These are phyloP conservation scores for Leucocoprinus sp. DNA, from an alignment of 768 basidiomycete genomes.

Conservation along the genomic window DNA sequence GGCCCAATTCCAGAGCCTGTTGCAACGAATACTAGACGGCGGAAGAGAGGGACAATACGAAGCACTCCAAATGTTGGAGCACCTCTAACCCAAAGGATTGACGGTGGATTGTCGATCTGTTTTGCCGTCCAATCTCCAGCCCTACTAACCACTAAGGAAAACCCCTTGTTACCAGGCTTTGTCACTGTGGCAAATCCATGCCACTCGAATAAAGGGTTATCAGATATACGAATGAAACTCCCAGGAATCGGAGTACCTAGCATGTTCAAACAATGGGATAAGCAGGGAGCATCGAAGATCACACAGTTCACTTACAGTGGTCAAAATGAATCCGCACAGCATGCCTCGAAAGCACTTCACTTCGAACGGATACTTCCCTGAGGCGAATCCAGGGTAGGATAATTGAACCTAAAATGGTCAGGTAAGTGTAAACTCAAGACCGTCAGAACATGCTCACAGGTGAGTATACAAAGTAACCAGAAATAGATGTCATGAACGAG, in stretches of 20 bases:
- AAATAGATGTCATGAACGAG: slow-evolving; percentile 39
- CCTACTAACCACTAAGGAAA: slow-evolving; percentile 46
- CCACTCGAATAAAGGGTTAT: slow-evolving; percentile 47
- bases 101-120: slow-evolving; percentile 45
- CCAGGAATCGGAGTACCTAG: slow-evolving; percentile 38
- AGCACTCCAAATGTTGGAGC: slow-evolving; percentile 48
- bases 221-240: slow-evolving; percentile 37
- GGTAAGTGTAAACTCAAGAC: background rate
- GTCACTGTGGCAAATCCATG: slow-evolving; percentile 50
- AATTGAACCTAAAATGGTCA: slow-evolving; percentile 30
- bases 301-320: slow-evolving; percentile 32
- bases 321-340: slow-evolving; percentile 53
- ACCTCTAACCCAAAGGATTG: slow-evolving; percentile 49
- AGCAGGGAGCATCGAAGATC: background rate
- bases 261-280: background rate
- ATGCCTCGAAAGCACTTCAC: slow-evolving; percentile 46
- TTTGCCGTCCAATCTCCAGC: slow-evolving; percentile 56
- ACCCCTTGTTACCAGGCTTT: slow-evolving; percentile 38
- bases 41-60: slow-evolving; percentile 46
- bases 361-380: slow-evolving; percentile 44
- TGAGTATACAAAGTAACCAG: slow-evolving; percentile 49
- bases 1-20: slow-evolving; percentile 55
- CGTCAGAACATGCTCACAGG: slow-evolving; percentile 20
- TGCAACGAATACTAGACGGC: slow-evolving; percentile 47
- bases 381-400: slow-evolving; percentile 54